Evolutionary conservation across 23 red algal species (phyloP).

Genomic region (Gracilaria vermiculophylla): DNA sequence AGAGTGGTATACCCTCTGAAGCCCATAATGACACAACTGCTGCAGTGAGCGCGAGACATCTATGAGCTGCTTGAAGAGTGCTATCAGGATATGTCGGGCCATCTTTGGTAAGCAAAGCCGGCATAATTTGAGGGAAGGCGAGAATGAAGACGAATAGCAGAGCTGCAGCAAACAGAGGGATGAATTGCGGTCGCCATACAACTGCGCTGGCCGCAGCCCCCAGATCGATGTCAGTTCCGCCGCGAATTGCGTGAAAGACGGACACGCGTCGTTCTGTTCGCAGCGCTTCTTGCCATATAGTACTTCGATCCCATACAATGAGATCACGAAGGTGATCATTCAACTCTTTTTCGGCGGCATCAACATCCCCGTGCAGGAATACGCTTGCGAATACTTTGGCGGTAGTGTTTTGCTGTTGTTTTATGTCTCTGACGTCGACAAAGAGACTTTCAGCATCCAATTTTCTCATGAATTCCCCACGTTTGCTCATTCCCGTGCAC

Average conservation of each 20-base stretch:
- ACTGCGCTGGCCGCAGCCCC: neutral
- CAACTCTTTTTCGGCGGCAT: slow-evolving; percentile 69
- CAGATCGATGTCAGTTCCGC: slow-evolving; percentile 21
- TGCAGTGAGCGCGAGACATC: slow-evolving; percentile 76
- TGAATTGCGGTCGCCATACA: slow-evolving; percentile 38
- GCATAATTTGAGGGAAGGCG: slow-evolving; percentile 7
- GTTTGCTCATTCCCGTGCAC: slow-evolving; percentile 15
- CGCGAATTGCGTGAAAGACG: slow-evolving; percentile 57
- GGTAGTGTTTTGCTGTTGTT: slow-evolving; percentile 44
- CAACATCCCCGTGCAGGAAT: slow-evolving; percentile 73
- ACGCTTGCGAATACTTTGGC: slow-evolving; percentile 72
- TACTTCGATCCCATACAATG: slow-evolving; percentile 95
- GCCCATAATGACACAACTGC: slow-evolving; percentile 84
- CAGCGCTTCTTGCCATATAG: slow-evolving; percentile 90
- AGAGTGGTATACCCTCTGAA: slow-evolving; percentile 86
- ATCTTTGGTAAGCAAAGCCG: slow-evolving; percentile 15
- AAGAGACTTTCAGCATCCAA: slow-evolving; percentile 19
- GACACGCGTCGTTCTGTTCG: slow-evolving; percentile 70
- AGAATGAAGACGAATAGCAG: slow-evolving; percentile 53
- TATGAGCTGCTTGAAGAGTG: slow-evolving; percentile 76
- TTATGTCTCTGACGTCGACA: slow-evolving; percentile 1
- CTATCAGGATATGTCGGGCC: slow-evolving; percentile 24
- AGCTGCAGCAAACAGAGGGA: slow-evolving; percentile 46
- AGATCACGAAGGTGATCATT: slow-evolving; percentile 80
- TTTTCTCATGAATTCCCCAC: slow-evolving; percentile 20